Evolutionary conservation across 1,139 yeast genomes (phyloP).

Genomic region (Zhuliangozyma parablackwelliae): DNA sequence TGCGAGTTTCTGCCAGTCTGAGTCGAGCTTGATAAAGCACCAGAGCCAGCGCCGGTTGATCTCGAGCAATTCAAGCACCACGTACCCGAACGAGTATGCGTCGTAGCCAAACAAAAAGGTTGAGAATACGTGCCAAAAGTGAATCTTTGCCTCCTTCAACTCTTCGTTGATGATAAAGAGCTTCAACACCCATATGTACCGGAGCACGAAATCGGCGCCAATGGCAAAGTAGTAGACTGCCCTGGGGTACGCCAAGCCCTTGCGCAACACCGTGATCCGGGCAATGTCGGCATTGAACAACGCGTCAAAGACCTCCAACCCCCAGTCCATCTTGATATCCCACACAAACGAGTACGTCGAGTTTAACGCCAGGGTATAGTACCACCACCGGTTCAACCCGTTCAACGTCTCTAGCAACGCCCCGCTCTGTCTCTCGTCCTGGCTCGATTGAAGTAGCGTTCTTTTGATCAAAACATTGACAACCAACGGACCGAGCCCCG

Average conservation of each 20-base stretch:
- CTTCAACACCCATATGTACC: slow-evolving; percentile 76
- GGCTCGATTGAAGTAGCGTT: slow-evolving; percentile 8
- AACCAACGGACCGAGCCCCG: slow-evolving; percentile 63
- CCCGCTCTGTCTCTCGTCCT: slow-evolving; percentile 7
- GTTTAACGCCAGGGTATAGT: slow-evolving; percentile 50
- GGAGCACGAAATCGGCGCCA: slow-evolving; percentile 52
- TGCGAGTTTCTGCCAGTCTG: slow-evolving; percentile 54
- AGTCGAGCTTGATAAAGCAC: slow-evolving; percentile 80
- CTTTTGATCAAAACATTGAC: slow-evolving; percentile 36
- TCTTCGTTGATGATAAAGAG: slow-evolving; percentile 29
- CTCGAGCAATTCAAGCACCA: slow-evolving; percentile 66
- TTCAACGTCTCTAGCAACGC: slow-evolving; percentile 10
- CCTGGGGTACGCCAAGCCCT: slow-evolving; percentile 5
- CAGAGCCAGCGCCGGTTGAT: slow-evolving; percentile 81
- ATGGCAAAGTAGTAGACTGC: slow-evolving; percentile 51
- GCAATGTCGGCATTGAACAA: slow-evolving; percentile 2
- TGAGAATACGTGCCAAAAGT: slow-evolving; percentile 17
- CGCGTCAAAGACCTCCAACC: slow-evolving; percentile 50
- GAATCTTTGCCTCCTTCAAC: slow-evolving; percentile 8
- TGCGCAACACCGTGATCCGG: slow-evolving; percentile 6
- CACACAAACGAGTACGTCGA: slow-evolving; percentile 78
- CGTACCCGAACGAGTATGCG: slow-evolving; percentile 56
- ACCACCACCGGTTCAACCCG: slow-evolving; percentile 41
- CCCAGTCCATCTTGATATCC: slow-evolving; percentile 93
- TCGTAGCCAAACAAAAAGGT: slow-evolving; percentile 39